Percentiles rank a stretch among this genome's conserved stretches.
phyloP scores from a whole-genome alignment of 2,329 filamentous ascomycete species.

The Tolypocladium inflatum region DNA sequence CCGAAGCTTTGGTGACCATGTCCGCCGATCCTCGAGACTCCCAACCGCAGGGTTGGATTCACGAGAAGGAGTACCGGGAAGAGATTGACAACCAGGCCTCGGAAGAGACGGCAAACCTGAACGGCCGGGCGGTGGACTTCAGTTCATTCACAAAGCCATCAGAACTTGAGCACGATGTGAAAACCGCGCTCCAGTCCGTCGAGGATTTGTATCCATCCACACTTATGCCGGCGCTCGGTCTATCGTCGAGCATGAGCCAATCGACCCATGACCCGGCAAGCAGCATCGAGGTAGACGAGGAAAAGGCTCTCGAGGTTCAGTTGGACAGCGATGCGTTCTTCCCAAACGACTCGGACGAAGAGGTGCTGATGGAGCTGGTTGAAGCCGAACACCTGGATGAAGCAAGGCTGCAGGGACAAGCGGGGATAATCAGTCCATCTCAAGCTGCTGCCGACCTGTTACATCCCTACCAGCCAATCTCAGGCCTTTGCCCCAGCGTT shows the following conservation, averaged over 20 bases:
- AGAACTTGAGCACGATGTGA: slow-evolving; percentile 50
- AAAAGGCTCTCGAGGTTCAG: slow-evolving; percentile 37
- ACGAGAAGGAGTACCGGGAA: slow-evolving; percentile 73
- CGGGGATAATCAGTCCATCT: background rate
- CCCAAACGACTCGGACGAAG: slow-evolving; percentile 44
- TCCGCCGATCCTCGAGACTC: slow-evolving; percentile 70
- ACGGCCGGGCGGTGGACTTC: slow-evolving; percentile 40
- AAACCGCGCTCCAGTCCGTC: slow-evolving; percentile 72
- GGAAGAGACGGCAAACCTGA: slow-evolving; percentile 47
- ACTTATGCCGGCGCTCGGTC: slow-evolving; percentile 38
- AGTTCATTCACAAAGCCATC: slow-evolving; percentile 52
- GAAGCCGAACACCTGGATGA: background rate
- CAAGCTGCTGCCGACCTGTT: background rate
- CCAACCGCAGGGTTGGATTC: slow-evolving; percentile 76
- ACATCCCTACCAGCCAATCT: background rate
- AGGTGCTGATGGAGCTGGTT: slow-evolving; percentile 24
- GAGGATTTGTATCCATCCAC: slow-evolving; percentile 75
- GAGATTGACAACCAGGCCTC: slow-evolving; percentile 53
- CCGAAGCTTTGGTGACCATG: slow-evolving; percentile 79
- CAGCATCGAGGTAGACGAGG: slow-evolving; percentile 57
- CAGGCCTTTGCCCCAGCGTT: slow-evolving; percentile 33
- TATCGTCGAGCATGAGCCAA: slow-evolving; percentile 31
- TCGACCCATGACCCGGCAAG: slow-evolving; percentile 19
- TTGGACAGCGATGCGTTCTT: slow-evolving; percentile 38
- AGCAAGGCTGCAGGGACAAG: background rate